Conservation (phyloP, 148 eudicot species). For the Cornus kousa region DNA sequence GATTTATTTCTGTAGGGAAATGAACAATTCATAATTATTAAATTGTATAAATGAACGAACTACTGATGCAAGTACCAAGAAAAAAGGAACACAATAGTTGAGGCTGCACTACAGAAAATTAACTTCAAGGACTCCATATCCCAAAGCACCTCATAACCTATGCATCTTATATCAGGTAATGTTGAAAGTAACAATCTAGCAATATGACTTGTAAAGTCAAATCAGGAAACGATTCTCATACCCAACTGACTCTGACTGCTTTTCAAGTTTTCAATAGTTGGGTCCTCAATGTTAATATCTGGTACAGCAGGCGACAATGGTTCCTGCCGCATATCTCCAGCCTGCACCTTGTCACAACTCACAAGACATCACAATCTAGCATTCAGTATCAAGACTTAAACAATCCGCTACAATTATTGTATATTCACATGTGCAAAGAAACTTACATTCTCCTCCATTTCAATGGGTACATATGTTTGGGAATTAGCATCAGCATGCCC, state of each 20-base stretch:
- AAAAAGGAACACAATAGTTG: not conserved
- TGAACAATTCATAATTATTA: not conserved
- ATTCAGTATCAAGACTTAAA: slow-evolving; percentile 7
- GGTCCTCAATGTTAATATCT: slow-evolving; percentile 7
- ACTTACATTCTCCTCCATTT: slow-evolving; percentile 18
- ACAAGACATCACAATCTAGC: not conserved
- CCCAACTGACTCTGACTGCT: slow-evolving; percentile 13
- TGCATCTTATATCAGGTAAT: not conserved
- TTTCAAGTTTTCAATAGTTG: slow-evolving; percentile 7
- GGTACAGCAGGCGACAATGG: not conserved
- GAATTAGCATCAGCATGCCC: not conserved
- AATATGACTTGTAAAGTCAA: not conserved
- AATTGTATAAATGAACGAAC: not conserved
- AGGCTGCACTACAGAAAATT: not conserved
- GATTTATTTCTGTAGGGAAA: not conserved
- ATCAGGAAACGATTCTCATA: slow-evolving; percentile 9
- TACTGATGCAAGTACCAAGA: not conserved
- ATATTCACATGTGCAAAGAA: not conserved
- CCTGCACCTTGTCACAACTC: slow-evolving; percentile 11
- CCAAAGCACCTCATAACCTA: not conserved
- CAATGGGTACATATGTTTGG: not conserved
- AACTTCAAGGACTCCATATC: not conserved
- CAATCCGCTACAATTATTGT: not conserved
- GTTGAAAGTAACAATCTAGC: not conserved
- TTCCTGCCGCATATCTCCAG: slow-evolving; percentile 15